These are phyloP conservation scores for Aspergillus transmontanensis DNA, from an alignment of 2,329 filamentous ascomycete species.

Conservation along the genomic window DNA sequence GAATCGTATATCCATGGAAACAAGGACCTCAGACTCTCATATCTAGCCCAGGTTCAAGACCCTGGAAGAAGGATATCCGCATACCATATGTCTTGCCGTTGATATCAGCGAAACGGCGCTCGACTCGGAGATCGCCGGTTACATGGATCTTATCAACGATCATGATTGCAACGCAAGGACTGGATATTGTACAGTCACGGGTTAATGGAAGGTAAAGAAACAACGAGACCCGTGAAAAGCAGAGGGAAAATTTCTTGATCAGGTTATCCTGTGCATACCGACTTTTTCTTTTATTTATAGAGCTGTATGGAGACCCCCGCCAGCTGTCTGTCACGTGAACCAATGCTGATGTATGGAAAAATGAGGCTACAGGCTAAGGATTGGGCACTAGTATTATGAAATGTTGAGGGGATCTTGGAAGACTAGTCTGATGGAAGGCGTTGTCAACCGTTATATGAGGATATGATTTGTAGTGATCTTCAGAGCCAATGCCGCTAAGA, in stretches of 20 bases:
- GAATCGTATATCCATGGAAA: neutral
- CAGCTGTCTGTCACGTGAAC: conserved; percentile 24
- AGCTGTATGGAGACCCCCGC: conserved; percentile 17
- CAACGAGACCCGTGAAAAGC: neutral
- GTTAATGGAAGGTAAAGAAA: neutral
- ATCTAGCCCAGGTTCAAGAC: neutral
- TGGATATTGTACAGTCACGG: neutral
- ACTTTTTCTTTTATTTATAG: conserved; percentile 16
- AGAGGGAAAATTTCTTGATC: neutral
- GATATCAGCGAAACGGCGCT: conserved; percentile 63
- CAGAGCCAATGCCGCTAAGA: neutral
- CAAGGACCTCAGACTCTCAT: neutral
- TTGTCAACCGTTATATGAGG: neutral
- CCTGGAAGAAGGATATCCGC: conserved; percentile 14
- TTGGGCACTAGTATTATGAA: conserved; percentile 5
- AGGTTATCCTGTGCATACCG: conserved; percentile 6
- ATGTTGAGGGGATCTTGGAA: neutral
- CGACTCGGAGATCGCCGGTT: conserved; percentile 66
- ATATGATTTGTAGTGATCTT: conserved; percentile 9
- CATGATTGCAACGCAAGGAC: conserved; percentile 38
- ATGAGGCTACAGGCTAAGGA: conserved; percentile 14
- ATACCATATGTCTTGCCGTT: conserved; percentile 70
- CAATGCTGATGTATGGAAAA: conserved; percentile 3
- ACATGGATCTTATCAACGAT: conserved; percentile 63
- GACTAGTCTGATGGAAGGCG: neutral